Percentiles rank a stretch among this genome's conserved stretches.
Evolutionary conservation across 2,329 filamentous ascomycete genomes (phyloP).

Genomic region (Clonostachys chloroleuca): DNA sequence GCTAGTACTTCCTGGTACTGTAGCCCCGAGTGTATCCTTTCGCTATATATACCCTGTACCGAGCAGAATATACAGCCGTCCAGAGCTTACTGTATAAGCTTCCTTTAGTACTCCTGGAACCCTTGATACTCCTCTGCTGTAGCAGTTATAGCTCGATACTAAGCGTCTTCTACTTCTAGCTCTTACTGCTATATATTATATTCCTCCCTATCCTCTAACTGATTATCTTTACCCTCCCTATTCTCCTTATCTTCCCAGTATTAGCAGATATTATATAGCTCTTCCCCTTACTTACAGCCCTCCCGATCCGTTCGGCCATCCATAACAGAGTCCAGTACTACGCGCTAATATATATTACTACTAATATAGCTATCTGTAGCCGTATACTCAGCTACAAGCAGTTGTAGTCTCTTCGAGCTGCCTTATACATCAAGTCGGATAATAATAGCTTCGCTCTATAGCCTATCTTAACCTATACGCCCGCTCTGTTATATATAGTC

Average conservation of each 20-base stretch:
- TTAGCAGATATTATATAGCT: neutral
- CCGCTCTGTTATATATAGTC: neutral
- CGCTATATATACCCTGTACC: neutral
- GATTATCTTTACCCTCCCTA: neutral
- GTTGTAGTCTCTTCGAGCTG: neutral
- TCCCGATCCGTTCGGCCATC: neutral
- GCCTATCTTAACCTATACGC: neutral
- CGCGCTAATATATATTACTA: neutral
- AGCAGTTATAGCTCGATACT: neutral
- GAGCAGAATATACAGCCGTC: neutral
- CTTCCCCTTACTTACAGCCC: neutral
- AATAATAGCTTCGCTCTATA: neutral
- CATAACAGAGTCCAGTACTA: neutral
- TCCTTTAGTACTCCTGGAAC: neutral
- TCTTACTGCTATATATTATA: neutral
- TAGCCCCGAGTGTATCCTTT: neutral
- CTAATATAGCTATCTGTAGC: neutral
- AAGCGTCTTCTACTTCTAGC: neutral
- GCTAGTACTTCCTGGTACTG: neutral
- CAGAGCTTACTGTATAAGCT: neutral
- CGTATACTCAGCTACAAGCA: neutral
- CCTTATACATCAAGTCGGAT: neutral
- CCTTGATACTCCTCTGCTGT: neutral
- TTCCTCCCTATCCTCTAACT: neutral
- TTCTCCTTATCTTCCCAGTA: neutral